These are phyloP conservation scores for Ophiostoma sp. DNA, from an alignment of 2,329 filamentous ascomycete genomes.

Conservation along the genomic window DNA sequence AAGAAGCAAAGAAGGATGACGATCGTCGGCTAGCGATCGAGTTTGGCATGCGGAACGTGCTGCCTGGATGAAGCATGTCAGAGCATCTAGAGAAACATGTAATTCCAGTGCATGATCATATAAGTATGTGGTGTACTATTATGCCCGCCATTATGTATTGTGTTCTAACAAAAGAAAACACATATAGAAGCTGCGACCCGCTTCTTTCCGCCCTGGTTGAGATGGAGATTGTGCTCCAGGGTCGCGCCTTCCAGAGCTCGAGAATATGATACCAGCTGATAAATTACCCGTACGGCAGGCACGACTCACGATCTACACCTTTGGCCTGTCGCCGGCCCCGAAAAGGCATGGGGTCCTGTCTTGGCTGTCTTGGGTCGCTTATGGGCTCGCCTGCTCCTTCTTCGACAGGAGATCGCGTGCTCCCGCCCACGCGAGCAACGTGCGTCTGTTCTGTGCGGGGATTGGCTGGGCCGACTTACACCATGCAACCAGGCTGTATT, in stretches of 20 bases:
- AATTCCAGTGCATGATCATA: neutral
- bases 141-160: neutral
- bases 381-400: constrained; percentile 15
- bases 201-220: neutral
- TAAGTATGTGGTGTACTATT: too few relatives aligned
- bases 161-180: neutral
- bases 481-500: too few relatives aligned
- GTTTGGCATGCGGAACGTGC: neutral
- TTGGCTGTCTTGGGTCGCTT: neutral
- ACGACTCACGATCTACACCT: constrained; percentile 5
- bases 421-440: constrained; percentile 24
- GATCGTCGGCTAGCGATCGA: neutral
- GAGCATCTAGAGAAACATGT: neutral
- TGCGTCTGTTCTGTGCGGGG: constrained; percentile 21
- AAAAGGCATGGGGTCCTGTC: neutral
- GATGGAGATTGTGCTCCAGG: neutral
- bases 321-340: neutral
- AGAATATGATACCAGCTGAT: neutral
- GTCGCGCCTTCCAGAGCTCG: neutral
- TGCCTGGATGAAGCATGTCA: neutral
- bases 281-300: neutral
- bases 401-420: constrained; percentile 26
- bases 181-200: neutral
- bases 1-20: neutral
- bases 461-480: constrained; percentile 25